Base-by-base conservation (phyloP, 1,284 basidiomycete genomes). In the Rhodotorula sp. region DNA sequence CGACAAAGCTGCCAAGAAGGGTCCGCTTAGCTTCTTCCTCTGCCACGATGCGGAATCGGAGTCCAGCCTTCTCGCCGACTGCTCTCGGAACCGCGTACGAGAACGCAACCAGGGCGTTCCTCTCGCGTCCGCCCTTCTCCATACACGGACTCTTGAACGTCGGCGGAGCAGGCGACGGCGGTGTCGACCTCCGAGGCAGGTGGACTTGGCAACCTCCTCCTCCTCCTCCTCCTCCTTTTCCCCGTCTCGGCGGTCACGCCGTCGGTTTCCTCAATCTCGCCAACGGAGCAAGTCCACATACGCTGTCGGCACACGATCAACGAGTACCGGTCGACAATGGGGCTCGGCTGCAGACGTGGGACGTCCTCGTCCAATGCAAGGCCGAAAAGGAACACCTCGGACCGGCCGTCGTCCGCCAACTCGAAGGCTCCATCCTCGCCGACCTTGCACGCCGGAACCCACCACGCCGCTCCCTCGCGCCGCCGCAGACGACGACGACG, bases 321-420 rank as follows among this genome's bases (percentile, higher is more conserved):
- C 34, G 34, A 34, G 34, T 1, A 34, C 34, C 34, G 34, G 34
- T 34, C 34, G 34, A 34, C 34, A 7, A 34, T 34, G 34, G 6
- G 34, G 6, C 34, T 6, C 34, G 34, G 34, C 8, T 34, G 8
- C 34, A 34, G 43, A 14, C 49, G 16, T 58, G 14, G 31, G 23
- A 49, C 23, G 71, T 71, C 39, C 10, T 73, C 46, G 64, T 73
- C 8, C 76, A 77, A 52, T 77, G 76, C 69, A 77, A 77, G 43
- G 71, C 70, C 54, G 65, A 72, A 39, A 14, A 20, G 15, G 21
- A 58, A 1, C 34, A 16, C 16, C n/a, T 77, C 8, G 67, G 68
- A 8, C 76, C 76, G 8, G 49, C 64, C 2, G 23, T 59, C 51
- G 46, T 77, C 3, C 67, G 76, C n/a, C 73, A 77, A 49, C 69